These are phyloP conservation scores for Leccinum barrowsii DNA, from an alignment of 768 basidiomycete genomes.

Conservation along the genomic window DNA sequence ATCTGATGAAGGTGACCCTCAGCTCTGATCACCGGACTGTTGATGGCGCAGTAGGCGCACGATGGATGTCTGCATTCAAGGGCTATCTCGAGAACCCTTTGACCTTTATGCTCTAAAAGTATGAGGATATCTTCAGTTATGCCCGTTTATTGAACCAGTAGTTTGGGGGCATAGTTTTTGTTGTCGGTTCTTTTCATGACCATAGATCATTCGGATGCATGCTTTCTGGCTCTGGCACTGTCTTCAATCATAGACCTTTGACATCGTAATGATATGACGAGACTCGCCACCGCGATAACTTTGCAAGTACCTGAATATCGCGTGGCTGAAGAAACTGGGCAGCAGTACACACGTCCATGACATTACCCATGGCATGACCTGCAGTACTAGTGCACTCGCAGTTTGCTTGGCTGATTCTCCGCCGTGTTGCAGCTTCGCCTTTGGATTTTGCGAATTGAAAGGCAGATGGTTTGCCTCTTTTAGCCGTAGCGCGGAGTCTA, in stretches of 20 bases:
- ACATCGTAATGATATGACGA: not conserved
- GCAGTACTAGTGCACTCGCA: not conserved
- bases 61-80: conserved; percentile 92
- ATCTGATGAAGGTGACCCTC: conserved; percentile 94
- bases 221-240: conserved; percentile 6
- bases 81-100: conserved; percentile 95
- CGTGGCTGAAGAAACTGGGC: not conserved
- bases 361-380: not conserved
- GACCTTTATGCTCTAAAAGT: conserved; percentile 86
- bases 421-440: no score
- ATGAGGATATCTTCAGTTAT: not conserved
- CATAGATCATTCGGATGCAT: conserved; percentile 24
- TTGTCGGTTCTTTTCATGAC: conserved; percentile 13
- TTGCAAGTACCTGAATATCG: not conserved
- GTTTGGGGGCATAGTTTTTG: conserved; percentile 5
- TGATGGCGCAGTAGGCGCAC: conserved; percentile 92
- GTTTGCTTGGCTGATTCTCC: not conserved
- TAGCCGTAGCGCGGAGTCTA: no score
- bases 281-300: not conserved
- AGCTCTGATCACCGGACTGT: conserved; percentile 95
- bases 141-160: not conserved
- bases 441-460: no score
- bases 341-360: no score
- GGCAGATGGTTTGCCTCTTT: no score
- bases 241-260: conserved; percentile 7